phyloP scores from a whole-genome alignment of 2,329 filamentous ascomycete species.

The Cadophora sp. region DNA sequence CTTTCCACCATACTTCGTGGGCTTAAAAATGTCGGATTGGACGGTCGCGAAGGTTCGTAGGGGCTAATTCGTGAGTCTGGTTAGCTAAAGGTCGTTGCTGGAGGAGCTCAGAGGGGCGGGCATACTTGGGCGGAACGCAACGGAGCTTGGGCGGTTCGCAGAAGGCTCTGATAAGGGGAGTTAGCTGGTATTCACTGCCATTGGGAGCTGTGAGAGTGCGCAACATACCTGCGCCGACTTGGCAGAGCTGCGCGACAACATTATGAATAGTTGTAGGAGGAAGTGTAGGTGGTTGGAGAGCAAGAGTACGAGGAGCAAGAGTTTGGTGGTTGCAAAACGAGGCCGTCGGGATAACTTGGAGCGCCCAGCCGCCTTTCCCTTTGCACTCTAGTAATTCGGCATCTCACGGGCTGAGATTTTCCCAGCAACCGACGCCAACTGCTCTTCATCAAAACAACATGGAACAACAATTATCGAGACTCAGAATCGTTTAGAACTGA shows the following conservation, averaged over 20 bases:
- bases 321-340: conserved; percentile 25
- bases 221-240: conserved; percentile 54
- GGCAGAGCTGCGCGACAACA: conserved; percentile 45
- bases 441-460: conserved; percentile 1
- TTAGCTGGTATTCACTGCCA: conserved; percentile 40
- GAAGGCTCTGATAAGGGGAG: conserved; percentile 45
- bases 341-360: conserved; percentile 13
- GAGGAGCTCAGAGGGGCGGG: conserved; percentile 16
- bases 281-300: conserved; percentile 28
- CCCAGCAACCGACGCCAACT: neutral
- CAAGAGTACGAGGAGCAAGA: conserved; percentile 1
- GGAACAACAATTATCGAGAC: conserved; percentile 11
- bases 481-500: neutral
- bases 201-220: conserved; percentile 31
- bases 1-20: conserved; percentile 93
- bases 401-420: conserved; percentile 20
- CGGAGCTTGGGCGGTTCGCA: conserved; percentile 43
- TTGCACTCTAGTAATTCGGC: conserved; percentile 16
- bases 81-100: conserved; percentile 19
- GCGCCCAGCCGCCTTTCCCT: conserved; percentile 18
- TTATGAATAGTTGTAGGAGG: conserved; percentile 35
- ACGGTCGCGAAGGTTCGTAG: conserved; percentile 72
- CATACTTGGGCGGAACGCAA: conserved; percentile 37
- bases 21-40: conserved; percentile 98
- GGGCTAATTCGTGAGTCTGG: conserved; percentile 20